Evolutionary conservation across 805 yeast genomes (phyloP).

Genomic region (Kluyveromyces aestuarii): DNA sequence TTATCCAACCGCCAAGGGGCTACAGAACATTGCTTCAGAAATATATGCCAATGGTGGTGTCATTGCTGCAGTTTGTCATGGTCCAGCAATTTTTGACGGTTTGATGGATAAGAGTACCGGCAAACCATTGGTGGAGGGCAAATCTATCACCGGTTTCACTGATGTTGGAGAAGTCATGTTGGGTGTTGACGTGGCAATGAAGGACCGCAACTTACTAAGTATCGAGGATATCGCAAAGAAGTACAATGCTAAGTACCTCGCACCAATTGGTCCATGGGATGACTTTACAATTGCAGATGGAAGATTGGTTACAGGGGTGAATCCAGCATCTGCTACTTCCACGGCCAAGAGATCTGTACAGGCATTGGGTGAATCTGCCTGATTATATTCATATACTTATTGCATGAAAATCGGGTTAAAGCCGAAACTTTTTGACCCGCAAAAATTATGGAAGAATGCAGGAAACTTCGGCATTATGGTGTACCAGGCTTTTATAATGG

Average conservation of each 20-base stretch:
- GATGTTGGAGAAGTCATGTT: slow-evolving; percentile 41
- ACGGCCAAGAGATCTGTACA: slow-evolving; percentile 37
- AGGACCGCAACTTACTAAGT: slow-evolving; percentile 24
- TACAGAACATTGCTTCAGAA: slow-evolving; percentile 37
- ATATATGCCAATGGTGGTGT: slow-evolving; percentile 46
- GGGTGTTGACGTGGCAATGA: slow-evolving; percentile 19
- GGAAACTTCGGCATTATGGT: no score
- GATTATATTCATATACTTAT: no score
- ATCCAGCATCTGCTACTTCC: slow-evolving; percentile 47
- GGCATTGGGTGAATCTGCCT: slow-evolving; percentile 7
- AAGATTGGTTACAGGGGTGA: slow-evolving; percentile 54
- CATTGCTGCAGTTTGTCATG: slow-evolving; percentile 60
- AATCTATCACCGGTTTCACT: slow-evolving; percentile 52
- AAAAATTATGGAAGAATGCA: neutral
- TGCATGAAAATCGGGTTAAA: neutral
- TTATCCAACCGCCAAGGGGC: slow-evolving; percentile 41
- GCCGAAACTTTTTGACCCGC: neutral
- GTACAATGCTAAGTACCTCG: slow-evolving; percentile 35
- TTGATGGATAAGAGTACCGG: slow-evolving; percentile 36
- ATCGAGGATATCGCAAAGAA: slow-evolving; percentile 32
- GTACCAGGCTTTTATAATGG: no score
- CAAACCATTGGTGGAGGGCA: slow-evolving; percentile 40
- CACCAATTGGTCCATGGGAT: slow-evolving; percentile 45
- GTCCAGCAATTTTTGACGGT: slow-evolving; percentile 49
- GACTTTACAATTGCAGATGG: slow-evolving; percentile 46